Percentiles rank a stretch among this genome's conserved stretches.
Evolutionary conservation across 495 filamentous ascomycete genomes (phyloP).

Genomic region (Cercophora newfieldiana): DNA sequence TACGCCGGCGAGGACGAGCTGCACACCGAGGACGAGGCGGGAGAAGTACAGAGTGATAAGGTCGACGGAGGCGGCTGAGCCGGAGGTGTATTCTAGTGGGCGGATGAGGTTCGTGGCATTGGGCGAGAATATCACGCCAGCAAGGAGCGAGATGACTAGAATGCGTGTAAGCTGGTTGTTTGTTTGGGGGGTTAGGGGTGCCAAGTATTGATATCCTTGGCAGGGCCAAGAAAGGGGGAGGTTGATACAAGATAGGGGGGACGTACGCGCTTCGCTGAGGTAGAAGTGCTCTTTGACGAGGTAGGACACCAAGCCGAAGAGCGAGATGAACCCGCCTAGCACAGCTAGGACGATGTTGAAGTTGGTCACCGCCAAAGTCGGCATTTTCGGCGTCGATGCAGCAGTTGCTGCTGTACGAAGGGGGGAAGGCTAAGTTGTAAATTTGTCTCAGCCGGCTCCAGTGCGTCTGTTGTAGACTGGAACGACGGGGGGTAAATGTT

Average conservation of each 20-base stretch:
- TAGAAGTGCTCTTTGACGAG: constrained; percentile 89
- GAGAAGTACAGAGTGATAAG: constrained; percentile 74
- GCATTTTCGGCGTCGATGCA: constrained; percentile 57
- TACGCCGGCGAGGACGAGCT: constrained; percentile 85
- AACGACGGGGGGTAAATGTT: constrained; percentile 36
- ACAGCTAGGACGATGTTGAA: constrained; percentile 88
- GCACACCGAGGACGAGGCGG: constrained; percentile 85
- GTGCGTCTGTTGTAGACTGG: constrained; percentile 40
- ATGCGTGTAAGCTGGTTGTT: not conserved
- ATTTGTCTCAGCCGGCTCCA: constrained; percentile 27
- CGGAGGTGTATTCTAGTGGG: constrained; percentile 72
- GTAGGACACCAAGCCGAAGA: constrained; percentile 88
- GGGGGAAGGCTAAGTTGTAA: too few species aligned
- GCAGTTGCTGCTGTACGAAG: not conserved
- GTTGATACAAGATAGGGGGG: not conserved
- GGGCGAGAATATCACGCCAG: constrained; percentile 76
- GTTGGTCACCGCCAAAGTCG: constrained; percentile 72
- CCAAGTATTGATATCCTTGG: not conserved
- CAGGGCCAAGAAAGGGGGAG: not conserved
- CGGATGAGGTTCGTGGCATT: constrained; percentile 74
- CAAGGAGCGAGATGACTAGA: constrained; percentile 78
- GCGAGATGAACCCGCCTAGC: constrained; percentile 81
- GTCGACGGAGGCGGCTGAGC: constrained; percentile 47
- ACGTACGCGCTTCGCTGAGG: constrained; percentile 83
- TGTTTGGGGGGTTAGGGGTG: not conserved